Percentiles rank a stretch among this genome's conserved stretches.
Evolutionary conservation across 2,329 filamentous ascomycete genomes (phyloP).

Genomic region (Pyricularia sp.): DNA sequence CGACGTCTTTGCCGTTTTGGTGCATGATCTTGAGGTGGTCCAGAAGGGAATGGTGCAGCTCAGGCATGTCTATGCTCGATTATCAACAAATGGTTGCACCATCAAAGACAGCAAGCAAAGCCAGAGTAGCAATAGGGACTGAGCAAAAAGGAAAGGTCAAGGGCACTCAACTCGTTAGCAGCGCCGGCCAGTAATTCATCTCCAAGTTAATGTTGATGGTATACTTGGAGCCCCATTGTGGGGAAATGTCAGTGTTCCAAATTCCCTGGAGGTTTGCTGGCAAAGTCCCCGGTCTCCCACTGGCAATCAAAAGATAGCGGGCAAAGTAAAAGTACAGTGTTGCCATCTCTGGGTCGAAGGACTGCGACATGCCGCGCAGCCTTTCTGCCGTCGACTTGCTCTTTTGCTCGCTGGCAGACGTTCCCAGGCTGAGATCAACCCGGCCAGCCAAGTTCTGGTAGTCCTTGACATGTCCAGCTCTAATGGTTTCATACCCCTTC

Average conservation of each 20-base stretch:
- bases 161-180: slow-evolving; percentile 9
- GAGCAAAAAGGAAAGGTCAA: background rate
- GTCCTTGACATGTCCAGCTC: slow-evolving; percentile 17
- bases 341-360: slow-evolving; percentile 9
- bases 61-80: slow-evolving; percentile 10
- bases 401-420: slow-evolving; percentile 2
- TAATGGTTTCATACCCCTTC: slow-evolving; percentile 1
- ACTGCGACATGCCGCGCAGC: slow-evolving; percentile 1
- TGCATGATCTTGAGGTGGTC: slow-evolving; percentile 20
- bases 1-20: slow-evolving; percentile 8
- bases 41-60: slow-evolving; percentile 23
- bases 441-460: slow-evolving; percentile 16
- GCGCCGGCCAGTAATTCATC: slow-evolving; percentile 27
- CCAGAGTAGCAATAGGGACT: no score
- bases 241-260: slow-evolving; percentile 26
- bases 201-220: slow-evolving; percentile 31
- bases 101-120: no score
- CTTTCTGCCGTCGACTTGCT: slow-evolving; percentile 1
- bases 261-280: slow-evolving; percentile 31
- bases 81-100: no score
- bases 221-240: slow-evolving; percentile 28
- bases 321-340: slow-evolving; percentile 20
- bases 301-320: slow-evolving; percentile 17
- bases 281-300: slow-evolving; percentile 17
- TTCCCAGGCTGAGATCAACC: slow-evolving; percentile 14